A percentile compares a stretch with the other conserved stretches of the same genome.
Conservation (phyloP, 371 early-diverging fungal species). For the Mucor saturninus region DNA sequence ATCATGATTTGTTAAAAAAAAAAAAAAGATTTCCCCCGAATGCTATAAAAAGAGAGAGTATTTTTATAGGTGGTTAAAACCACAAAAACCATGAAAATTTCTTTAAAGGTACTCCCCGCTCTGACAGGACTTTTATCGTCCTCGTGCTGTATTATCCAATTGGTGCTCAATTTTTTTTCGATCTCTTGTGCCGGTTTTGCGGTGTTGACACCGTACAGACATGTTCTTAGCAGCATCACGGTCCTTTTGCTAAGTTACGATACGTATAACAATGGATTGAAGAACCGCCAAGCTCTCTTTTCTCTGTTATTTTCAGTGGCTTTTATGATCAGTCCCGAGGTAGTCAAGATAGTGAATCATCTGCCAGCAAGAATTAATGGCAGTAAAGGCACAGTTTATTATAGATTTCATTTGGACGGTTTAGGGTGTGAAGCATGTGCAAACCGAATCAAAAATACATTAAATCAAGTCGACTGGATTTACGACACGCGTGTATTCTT, state of each 20-base stretch:
- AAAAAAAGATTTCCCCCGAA: too few relatives aligned
- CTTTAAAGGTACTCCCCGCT: constrained; percentile 11
- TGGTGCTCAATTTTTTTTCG: constrained; percentile 54
- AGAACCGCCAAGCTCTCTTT: constrained; percentile 14
- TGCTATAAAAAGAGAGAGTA: too few relatives aligned
- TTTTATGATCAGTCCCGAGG: constrained; percentile 44
- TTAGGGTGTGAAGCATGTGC: constrained; percentile 60
- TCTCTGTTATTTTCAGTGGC: constrained; percentile 23
- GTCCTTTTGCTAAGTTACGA: constrained; percentile 29
- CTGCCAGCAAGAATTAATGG: background rate
- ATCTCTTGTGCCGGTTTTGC: constrained; percentile 65
- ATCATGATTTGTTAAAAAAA: too few relatives aligned
- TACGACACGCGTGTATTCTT: constrained; percentile 43
- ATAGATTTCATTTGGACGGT: constrained; percentile 46
- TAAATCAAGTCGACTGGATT: constrained; percentile 34
- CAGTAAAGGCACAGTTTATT: constrained; percentile 12
- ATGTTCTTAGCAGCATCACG: constrained; percentile 38
- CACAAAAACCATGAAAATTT: background rate
- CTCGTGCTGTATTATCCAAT: constrained; percentile 62
- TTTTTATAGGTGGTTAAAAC: background rate
- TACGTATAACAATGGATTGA: constrained; percentile 25
- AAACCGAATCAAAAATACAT: constrained; percentile 46
- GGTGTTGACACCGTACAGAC: constrained; percentile 54
- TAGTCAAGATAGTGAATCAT: constrained; percentile 31
- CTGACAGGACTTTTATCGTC: constrained; percentile 52